Conservation (phyloP, 2,329 filamentous ascomycete species). For the Ophiostoma australiae region DNA sequence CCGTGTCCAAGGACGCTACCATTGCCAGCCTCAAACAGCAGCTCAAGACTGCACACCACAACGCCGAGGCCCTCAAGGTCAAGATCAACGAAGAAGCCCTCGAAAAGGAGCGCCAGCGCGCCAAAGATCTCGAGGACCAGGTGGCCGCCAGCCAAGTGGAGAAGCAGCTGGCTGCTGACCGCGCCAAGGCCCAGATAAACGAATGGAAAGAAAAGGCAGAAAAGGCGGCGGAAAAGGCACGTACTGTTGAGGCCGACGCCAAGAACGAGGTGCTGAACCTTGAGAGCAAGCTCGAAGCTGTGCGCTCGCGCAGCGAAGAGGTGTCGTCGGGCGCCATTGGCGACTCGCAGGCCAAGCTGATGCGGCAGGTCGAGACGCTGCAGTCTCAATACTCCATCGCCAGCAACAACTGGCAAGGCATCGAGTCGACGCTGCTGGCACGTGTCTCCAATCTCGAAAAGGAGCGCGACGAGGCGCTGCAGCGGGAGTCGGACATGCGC, state of each 20-base stretch:
- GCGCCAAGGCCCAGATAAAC: conserved; percentile 60
- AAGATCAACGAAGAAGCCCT: conserved; percentile 64
- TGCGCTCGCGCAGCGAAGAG: conserved; percentile 82
- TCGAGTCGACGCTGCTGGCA: conserved; percentile 78
- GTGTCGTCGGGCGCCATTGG: conserved; percentile 75
- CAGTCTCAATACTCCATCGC: conserved; percentile 94
- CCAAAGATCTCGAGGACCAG: conserved; percentile 52
- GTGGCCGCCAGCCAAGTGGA: conserved; percentile 68
- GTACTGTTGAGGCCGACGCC: conserved; percentile 67
- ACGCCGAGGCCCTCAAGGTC: conserved; percentile 61
- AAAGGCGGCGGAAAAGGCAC: conserved; percentile 64
- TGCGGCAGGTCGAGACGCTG: conserved; percentile 90
- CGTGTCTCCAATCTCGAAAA: conserved; percentile 75
- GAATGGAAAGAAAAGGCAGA: conserved; percentile 70
- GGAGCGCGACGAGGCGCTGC: conserved; percentile 80
- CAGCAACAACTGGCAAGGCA: conserved; percentile 95
- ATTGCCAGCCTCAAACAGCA: conserved; percentile 67
- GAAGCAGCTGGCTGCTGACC: conserved; percentile 66
- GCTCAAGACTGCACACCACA: conserved; percentile 60
- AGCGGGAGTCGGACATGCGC: conserved; percentile 79
- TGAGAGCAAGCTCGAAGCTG: conserved; percentile 84
- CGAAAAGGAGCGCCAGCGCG: conserved; percentile 55
- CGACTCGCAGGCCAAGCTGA: conserved; percentile 80
- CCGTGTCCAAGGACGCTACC: conserved; percentile 57
- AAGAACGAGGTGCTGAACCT: conserved; percentile 71